Evolutionary conservation across 2,329 filamentous ascomycete genomes (phyloP), one percentile per base, ranked within the genome.

Genomic region (Tolypocladium sp.): DNA sequence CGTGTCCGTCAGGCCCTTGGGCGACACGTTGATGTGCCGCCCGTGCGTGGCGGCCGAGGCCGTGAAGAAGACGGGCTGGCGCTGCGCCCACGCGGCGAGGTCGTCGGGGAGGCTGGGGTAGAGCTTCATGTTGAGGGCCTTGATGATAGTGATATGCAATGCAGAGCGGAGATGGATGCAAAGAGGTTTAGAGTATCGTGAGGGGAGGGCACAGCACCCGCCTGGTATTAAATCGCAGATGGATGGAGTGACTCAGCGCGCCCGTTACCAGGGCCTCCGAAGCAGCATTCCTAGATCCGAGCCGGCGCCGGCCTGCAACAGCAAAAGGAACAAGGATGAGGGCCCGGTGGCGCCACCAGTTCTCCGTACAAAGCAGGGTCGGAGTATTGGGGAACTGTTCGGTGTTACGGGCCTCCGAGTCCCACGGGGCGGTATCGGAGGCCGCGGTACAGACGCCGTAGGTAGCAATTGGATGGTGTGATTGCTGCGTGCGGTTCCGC

Each of bases 41-140:
- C 83, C 86, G n/a, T 80, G 79, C 33, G 85, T 79, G 0, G 89
- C 88, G 0, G 89, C 88, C 17, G 87, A 89, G 46, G 84, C 87
- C 13, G 89, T 86, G 77, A 88, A 92, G 79, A 92, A 92, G 66
- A 92, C 75, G 58, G 86, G 82, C 66, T 92, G 89, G 13, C 76
- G 71, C 55, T 85, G 77, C 56, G 86, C 82, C 87, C 88, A 92
- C 46, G 77, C 72, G 59, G 79, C 76, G 40, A 90, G 79, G 37
- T 85, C 76, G 8, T 77, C 69, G 4, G 78, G 70, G 61, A 90
- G 78, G 42, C 77, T 78, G 22, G 78, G 69, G 68, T 77, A 86
- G 70, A 83, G 86, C 70, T 82, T 82, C 86, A 89, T 89, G 59
- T 58, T 67, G 61, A 22, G 12, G 40, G 33, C n/a, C n/a, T n/a